A percentile compares a stretch with the other conserved stretches of the same genome.
These are phyloP conservation scores for Aspergillus melleus DNA, from an alignment of 2,329 filamentous ascomycete genomes.

Conservation along the genomic window DNA sequence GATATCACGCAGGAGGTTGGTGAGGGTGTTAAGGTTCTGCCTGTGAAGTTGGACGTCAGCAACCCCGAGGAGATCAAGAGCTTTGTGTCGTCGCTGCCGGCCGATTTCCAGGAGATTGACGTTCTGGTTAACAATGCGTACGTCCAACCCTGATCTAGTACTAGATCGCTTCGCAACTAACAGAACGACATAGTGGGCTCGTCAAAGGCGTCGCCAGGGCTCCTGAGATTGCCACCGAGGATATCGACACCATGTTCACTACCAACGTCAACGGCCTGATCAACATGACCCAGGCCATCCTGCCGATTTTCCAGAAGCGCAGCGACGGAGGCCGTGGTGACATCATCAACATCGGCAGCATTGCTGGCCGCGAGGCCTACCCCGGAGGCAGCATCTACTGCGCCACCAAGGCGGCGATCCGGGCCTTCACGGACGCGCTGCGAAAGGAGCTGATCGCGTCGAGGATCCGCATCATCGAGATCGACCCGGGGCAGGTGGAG, in stretches of 20 bases:
- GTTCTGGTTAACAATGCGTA: constrained; percentile 96
- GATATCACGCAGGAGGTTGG: constrained; percentile 77
- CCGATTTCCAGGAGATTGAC: constrained; percentile 81
- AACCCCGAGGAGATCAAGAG: constrained; percentile 69
- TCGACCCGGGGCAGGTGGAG: constrained; percentile 92
- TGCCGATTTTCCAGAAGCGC: constrained; percentile 74
- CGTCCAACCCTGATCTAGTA: constrained; percentile 58
- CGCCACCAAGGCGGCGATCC: constrained; percentile 85
- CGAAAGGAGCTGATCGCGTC: constrained; percentile 80
- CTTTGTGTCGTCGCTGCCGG: constrained; percentile 73
- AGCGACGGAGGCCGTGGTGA: constrained; percentile 76
- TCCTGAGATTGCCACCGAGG: constrained; percentile 76
- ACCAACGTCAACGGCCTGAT: constrained; percentile 96
- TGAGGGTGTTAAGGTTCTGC: constrained; percentile 75
- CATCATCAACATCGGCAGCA: constrained; percentile 92
- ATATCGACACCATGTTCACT: constrained; percentile 83
- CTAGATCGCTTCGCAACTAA: constrained; percentile 2
- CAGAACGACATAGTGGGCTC: constrained; percentile 62
- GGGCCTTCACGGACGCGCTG: constrained; percentile 78
- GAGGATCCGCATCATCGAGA: constrained; percentile 78
- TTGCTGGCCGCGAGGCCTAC: constrained; percentile 87
- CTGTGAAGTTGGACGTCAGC: constrained; percentile 85
- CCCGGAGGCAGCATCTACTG: constrained; percentile 88
- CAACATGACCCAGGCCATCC: constrained; percentile 90
- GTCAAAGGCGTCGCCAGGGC: constrained; percentile 86